phyloP scores from a whole-genome alignment of 805 yeast species.

The Candida sonorensis region DNA sequence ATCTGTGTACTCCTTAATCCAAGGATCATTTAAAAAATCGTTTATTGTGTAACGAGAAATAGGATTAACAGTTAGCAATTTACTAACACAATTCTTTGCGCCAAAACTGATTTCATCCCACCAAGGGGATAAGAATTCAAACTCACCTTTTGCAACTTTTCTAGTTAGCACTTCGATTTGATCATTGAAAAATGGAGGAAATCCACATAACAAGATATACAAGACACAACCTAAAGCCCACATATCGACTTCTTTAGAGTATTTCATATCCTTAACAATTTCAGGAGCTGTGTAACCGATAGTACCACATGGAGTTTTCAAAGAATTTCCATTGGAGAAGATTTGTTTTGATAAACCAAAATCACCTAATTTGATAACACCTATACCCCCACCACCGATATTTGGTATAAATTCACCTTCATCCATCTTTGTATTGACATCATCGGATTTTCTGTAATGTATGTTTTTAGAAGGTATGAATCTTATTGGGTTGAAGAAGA shows the following conservation, averaged over 20 bases:
- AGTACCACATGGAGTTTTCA: constrained; percentile 96
- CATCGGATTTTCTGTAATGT: constrained; percentile 57
- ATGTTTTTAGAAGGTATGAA: constrained; percentile 32
- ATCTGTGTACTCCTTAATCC: constrained; percentile 42
- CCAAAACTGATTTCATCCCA: constrained; percentile 74
- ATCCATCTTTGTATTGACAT: constrained; percentile 61
- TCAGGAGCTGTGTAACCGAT: constrained; percentile 99
- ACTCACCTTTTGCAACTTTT: constrained; percentile 76
- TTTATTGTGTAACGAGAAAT: constrained; percentile 60
- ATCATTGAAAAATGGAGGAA: constrained; percentile 95
- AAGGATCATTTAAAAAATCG: constrained; percentile 68
- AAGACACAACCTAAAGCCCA: constrained; percentile 98
- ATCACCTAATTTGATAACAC: constrained; percentile 85
- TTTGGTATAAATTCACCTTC: constrained; percentile 82
- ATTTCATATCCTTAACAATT: constrained; percentile 87
- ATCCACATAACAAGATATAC: constrained; percentile 90
- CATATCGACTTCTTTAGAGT: constrained; percentile 94
- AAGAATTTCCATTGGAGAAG: constrained; percentile 75
- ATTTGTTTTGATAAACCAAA: constrained; percentile 91
- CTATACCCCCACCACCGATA: constrained; percentile 91
- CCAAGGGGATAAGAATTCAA: constrained; percentile 74
- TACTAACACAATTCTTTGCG: constrained; percentile 66
- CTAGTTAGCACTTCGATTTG: constrained; percentile 65
- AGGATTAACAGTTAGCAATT: constrained; percentile 67
- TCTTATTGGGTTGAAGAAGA: constrained; percentile 57